A percentile compares a stretch with the other conserved stretches of the same genome.
These are phyloP conservation scores for Basipetospora chlamydospora DNA, from an alignment of 2,329 filamentous ascomycete genomes.

Conservation along the genomic window DNA sequence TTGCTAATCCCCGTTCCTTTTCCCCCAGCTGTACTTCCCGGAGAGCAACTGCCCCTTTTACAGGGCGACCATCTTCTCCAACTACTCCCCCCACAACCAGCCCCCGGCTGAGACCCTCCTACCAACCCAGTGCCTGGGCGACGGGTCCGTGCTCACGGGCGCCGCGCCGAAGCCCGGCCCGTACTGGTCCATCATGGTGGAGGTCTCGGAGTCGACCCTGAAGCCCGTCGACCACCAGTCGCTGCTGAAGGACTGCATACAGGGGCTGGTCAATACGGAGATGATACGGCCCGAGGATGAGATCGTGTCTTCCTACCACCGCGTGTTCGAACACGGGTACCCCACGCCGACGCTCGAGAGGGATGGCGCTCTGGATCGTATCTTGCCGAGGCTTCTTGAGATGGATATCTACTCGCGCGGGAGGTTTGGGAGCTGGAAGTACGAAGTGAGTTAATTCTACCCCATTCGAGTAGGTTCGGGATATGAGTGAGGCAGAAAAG, in stretches of 20 bases:
- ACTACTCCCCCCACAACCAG: conserved; percentile 99
- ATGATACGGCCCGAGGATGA: conserved; percentile 87
- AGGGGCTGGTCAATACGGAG: conserved; percentile 93
- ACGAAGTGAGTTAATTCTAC: conserved; percentile 49
- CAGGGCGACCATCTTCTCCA: conserved; percentile 98
- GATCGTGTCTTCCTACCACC: conserved; percentile 96
- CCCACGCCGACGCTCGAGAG: conserved; percentile 90
- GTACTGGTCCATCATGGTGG: conserved; percentile 99
- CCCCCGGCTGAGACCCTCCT: conserved; percentile 71
- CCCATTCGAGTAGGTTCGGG: background rate
- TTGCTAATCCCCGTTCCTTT: conserved; percentile 14
- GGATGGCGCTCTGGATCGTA: conserved; percentile 82
- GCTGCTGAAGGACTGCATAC: conserved; percentile 79
- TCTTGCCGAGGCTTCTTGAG: conserved; percentile 82
- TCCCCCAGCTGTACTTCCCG: conserved; percentile 74
- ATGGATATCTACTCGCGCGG: conserved; percentile 90
- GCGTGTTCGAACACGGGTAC: conserved; percentile 96
- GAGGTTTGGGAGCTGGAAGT: conserved; percentile 95
- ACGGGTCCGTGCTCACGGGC: conserved; percentile 67
- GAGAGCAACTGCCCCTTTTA: conserved; percentile 99
- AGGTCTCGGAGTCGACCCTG: conserved; percentile 89
- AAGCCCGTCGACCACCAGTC: conserved; percentile 85
- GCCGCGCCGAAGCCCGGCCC: conserved; percentile 69
- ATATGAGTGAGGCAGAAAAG: too few relatives aligned
- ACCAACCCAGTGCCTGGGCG: conserved; percentile 68